Conservation (phyloP, 179 eudicot species). For the Corrigiola litoralis region DNA sequence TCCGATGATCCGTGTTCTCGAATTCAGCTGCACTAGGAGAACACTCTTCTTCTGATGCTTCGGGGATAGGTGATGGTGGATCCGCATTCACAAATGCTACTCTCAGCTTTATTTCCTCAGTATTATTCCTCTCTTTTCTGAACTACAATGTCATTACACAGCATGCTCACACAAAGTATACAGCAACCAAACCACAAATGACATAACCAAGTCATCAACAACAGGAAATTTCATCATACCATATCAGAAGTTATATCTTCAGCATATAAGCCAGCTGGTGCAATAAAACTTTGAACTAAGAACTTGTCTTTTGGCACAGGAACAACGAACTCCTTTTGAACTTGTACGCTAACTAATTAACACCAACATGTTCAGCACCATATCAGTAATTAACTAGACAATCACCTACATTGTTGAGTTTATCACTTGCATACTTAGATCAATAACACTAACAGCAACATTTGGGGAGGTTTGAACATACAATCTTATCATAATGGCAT, state of each 20-base stretch:
- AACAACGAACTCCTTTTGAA: constrained; percentile 29
- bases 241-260: constrained; percentile 32
- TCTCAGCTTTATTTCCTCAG: constrained; percentile 35
- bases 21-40: constrained; percentile 27
- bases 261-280: constrained; percentile 23
- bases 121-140: constrained; percentile 31
- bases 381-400: constrained; percentile 14
- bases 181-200: not conserved
- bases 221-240: constrained; percentile 30
- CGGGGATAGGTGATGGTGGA: constrained; percentile 44
- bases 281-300: constrained; percentile 31
- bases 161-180: not conserved
- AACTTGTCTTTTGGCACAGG: constrained; percentile 33
- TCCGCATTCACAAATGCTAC: constrained; percentile 32
- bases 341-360: constrained; percentile 34
- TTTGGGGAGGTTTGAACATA: not conserved
- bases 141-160: constrained; percentile 31
- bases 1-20: constrained; percentile 5
- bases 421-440: not conserved
- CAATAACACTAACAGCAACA: not conserved
- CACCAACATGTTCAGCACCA: constrained; percentile 17
- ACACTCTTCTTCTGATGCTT: constrained; percentile 33
- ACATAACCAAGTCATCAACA: constrained; percentile 3
- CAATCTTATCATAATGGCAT: not conserved
- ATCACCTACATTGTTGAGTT: constrained; percentile 4